Evolutionary conservation across 495 filamentous ascomycete genomes (phyloP).

Genomic region (Trichoderma virens): DNA sequence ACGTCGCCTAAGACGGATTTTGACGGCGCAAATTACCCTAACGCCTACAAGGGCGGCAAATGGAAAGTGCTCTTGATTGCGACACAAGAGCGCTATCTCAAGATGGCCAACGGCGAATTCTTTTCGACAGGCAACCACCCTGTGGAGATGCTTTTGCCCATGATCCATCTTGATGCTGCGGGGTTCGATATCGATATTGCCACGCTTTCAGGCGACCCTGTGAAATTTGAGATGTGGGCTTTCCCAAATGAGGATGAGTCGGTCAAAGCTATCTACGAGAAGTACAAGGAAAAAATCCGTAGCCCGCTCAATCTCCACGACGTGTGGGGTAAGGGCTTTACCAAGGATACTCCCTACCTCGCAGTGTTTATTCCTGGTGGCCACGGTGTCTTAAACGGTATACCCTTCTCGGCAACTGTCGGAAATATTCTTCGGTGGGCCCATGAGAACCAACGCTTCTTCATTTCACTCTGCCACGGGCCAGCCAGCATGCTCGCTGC

Average conservation of each 20-base stretch:
- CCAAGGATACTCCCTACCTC: background rate
- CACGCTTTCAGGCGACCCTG: background rate
- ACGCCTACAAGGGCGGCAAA: background rate
- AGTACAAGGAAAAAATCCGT: background rate
- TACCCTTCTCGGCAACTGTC: background rate
- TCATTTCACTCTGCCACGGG: background rate
- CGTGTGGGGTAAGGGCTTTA: background rate
- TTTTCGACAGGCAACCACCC: background rate
- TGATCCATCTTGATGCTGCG: background rate
- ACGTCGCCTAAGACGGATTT: background rate
- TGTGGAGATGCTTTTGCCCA: background rate
- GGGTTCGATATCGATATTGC: background rate
- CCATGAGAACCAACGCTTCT: background rate
- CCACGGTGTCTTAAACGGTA: background rate
- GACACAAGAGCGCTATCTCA: background rate
- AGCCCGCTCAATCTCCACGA: background rate
- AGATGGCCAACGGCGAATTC: background rate
- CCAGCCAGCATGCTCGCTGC: background rate
- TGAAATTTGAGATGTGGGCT: background rate
- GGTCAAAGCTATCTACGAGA: background rate
- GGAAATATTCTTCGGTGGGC: background rate
- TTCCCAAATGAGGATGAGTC: background rate
- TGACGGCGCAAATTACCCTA: background rate
- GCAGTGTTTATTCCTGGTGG: background rate
- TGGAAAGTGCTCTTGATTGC: background rate